phyloP scores from a whole-genome alignment of 176 grass and related monocot species.

The Aegilops sharonensis region DNA sequence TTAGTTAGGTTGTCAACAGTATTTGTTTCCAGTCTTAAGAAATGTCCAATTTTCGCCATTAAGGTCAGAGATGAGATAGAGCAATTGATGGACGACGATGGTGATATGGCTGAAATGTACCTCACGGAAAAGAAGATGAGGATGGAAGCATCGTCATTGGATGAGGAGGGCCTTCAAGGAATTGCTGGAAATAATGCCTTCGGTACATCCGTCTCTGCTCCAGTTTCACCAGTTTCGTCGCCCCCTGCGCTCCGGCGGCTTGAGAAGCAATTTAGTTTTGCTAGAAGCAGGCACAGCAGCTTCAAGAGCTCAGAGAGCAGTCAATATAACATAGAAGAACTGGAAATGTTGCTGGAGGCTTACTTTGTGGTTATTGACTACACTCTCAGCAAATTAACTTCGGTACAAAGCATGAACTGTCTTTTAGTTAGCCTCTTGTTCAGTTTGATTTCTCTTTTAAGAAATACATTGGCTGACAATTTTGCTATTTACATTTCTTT shows the following conservation, averaged over 20 bases:
- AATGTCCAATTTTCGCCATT: constrained; percentile 17
- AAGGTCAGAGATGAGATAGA: constrained; percentile 97
- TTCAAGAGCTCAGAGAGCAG: constrained; percentile 66
- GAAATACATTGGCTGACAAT: neutral
- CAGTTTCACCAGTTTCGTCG: constrained; percentile 80
- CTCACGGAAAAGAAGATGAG: constrained; percentile 84
- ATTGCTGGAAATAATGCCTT: constrained; percentile 41
- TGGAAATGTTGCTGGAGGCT: constrained; percentile 96
- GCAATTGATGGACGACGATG: constrained; percentile 95
- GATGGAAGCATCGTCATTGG: constrained; percentile 60
- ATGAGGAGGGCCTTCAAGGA: constrained; percentile 53
- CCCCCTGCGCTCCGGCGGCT: constrained; percentile 45
- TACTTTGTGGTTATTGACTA: constrained; percentile 90
- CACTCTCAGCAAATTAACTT: constrained; percentile 83
- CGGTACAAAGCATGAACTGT: constrained; percentile 45
- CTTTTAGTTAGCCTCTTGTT: neutral
- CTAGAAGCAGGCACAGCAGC: constrained; percentile 68
- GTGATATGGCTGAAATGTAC: constrained; percentile 99
- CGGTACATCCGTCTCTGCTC: constrained; percentile 63
- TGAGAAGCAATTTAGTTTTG: constrained; percentile 63
- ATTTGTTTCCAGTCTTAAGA: neutral
- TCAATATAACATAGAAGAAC: constrained; percentile 60
- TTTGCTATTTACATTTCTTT: neutral
- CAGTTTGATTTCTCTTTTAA: neutral
- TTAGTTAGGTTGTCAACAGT: neutral